phyloP scores from a whole-genome alignment of 306 rosid genomes.

The Hylodesmum podocarpum region DNA sequence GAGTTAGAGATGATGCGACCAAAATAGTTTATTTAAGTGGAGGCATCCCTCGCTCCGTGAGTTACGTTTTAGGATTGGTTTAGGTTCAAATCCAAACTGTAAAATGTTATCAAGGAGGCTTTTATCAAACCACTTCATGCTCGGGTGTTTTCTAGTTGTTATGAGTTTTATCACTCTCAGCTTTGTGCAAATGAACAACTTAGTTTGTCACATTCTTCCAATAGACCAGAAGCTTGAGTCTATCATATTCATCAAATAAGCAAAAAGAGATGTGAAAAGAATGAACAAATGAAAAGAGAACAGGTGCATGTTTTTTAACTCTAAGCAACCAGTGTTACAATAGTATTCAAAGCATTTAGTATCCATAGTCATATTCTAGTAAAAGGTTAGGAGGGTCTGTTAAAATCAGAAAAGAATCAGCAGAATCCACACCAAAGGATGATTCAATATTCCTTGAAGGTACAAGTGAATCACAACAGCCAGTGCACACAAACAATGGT shows the following conservation, averaged over 20 bases:
- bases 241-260: not conserved
- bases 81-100: too few species aligned
- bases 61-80: too few species aligned
- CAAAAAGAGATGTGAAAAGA: not conserved
- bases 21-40: too few species aligned
- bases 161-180: too few species aligned
- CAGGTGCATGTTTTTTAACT: not conserved
- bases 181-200: too few species aligned
- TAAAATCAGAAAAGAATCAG: constrained; percentile 33
- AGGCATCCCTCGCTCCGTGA: too few species aligned
- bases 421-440: constrained; percentile 27
- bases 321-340: not conserved
- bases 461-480: constrained; percentile 53
- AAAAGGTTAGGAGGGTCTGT: constrained; percentile 32
- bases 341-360: constrained; percentile 15
- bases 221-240: too few species aligned
- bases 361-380: constrained; percentile 37
- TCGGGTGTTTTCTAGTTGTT: too few species aligned
- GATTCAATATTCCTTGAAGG: constrained; percentile 48
- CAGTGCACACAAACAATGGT: constrained; percentile 70
- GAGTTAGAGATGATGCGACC: too few species aligned
- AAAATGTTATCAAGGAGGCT: too few species aligned
- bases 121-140: too few species aligned
- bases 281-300: not conserved
- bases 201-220: too few species aligned